Percentiles rank a stretch among this genome's conserved stretches.
These are phyloP conservation scores for Gossypium raimondii DNA, from an alignment of 345 rosid genomes.

Conservation along the genomic window DNA sequence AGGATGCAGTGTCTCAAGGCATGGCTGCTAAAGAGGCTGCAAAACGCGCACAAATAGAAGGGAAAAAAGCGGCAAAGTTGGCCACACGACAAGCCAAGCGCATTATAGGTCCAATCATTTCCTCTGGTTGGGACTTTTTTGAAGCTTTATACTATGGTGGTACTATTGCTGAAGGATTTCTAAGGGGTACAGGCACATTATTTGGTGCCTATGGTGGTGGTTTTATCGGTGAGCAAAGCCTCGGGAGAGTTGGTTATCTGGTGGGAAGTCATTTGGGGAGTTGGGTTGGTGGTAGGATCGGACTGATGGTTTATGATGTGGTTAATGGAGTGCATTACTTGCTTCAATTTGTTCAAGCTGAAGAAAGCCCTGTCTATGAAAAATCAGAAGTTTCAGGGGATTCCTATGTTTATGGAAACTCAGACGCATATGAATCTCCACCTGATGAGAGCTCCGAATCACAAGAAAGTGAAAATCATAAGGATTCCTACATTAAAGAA, in stretches of 20 bases:
- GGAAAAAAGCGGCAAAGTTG: conserved; percentile 81
- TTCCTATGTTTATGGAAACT: conserved; percentile 8
- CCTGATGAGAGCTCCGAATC: conserved; percentile 1
- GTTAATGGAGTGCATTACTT: conserved; percentile 61
- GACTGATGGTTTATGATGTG: conserved; percentile 88
- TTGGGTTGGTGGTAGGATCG: conserved; percentile 96
- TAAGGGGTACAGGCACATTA: conserved; percentile 86
- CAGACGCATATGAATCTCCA: conserved; percentile 7
- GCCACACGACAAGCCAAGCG: conserved; percentile 73
- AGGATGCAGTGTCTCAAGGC: conserved; percentile 62
- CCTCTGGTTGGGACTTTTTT: conserved; percentile 95
- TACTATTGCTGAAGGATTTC: conserved; percentile 72
- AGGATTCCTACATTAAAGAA: neutral
- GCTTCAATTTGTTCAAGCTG: conserved; percentile 14
- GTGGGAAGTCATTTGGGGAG: conserved; percentile 88
- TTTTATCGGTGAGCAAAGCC: conserved; percentile 64
- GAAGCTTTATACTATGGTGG: conserved; percentile 93
- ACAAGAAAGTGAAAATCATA: neutral
- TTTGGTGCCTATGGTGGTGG: conserved; percentile 85
- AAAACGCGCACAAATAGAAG: conserved; percentile 65
- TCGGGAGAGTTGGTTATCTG: conserved; percentile 84
- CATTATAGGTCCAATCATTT: conserved; percentile 79
- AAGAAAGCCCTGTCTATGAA: neutral
- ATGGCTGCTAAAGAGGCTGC: conserved; percentile 62
- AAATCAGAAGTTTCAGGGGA: neutral